Base-by-base conservation (phyloP, 371 early-diverging fungal genomes). In the Actinomortierella wolfii region DNA sequence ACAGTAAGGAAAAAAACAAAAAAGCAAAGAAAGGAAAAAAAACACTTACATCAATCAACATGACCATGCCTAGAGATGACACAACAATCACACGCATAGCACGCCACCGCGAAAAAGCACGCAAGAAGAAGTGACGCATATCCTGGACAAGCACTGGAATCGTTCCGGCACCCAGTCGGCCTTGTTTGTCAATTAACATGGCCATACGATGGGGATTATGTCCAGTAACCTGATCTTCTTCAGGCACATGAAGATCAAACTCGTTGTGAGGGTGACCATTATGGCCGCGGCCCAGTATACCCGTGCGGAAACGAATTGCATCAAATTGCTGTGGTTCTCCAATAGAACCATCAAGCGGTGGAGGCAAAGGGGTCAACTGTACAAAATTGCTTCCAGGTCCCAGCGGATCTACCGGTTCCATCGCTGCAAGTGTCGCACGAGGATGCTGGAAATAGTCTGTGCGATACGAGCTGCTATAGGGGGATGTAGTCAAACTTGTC, bases 31-130 rank as follows among this genome's bases (percentile, higher is more conserved):
- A 21, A 13, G 7, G 25, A 18, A 24, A 17, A 49, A 29, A 25
- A 11, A 40, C 21, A 18, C 53, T 24, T 59, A 59, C 59, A 24
- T 59, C 59, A 7, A 34, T 45, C 18, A 59, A 11, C 25, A 59
- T 59, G 13, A 53, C 53, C 45, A 59, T 23, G 17, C 34, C 29
- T 13, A 59, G 53, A 8, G 53, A 45, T 6, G 46, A 39, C 8
- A 53, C 53, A 13, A 59, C 59, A 39, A 59, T 44, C 25, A 53
- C 20, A 21, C 45, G 52, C 53, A 47, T 59, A 1, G 53, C 28
- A 13, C 45, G 43, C 53, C 53, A 59, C 4, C 43, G 53, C 6
- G 45, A 43, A 7, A 23, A 5, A n/a, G 21, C 15, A 15, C 23
- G 39, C 47, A 4, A 23, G 34, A 53, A 3, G 46, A 52, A 53